Conservation (phyloP, 2,329 filamentous ascomycete genomes). For the Clarireedia homoeocarpa region DNA sequence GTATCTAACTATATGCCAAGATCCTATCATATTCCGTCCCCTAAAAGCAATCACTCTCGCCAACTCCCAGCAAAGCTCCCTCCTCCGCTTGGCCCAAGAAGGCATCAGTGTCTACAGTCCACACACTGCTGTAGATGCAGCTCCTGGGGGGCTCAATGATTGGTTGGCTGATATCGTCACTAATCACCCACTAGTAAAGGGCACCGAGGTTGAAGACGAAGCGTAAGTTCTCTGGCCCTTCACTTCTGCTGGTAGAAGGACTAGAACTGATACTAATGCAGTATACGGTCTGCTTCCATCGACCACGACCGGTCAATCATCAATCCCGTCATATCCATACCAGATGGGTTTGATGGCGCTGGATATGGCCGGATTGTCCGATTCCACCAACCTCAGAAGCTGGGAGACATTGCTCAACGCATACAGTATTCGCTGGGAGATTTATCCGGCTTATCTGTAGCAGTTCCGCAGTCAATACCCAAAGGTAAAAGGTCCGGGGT, state of each 20-base stretch:
- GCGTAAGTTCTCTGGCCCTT: conserved; percentile 1
- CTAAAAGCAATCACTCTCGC: conserved; percentile 80
- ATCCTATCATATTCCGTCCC: conserved; percentile 93
- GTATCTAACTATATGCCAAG: conserved; percentile 36
- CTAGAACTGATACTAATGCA: conserved; percentile 16
- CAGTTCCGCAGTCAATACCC: conserved; percentile 24
- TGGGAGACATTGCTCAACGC: conserved; percentile 19
- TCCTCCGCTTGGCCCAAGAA: conserved; percentile 73
- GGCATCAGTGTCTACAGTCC: conserved; percentile 95
- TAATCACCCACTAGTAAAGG: not conserved
- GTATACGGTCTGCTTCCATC: not conserved
- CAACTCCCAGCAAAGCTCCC: conserved; percentile 78
- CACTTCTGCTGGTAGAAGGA: not conserved
- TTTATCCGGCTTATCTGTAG: conserved; percentile 22
- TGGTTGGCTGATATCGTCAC: conserved; percentile 88
- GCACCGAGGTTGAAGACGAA: not conserved
- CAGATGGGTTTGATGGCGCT: conserved; percentile 22
- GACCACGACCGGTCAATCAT: conserved; percentile 20
- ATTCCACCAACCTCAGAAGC: conserved; percentile 20
- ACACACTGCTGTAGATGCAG: conserved; percentile 89
- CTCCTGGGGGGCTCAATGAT: conserved; percentile 76
- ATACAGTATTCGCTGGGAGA: conserved; percentile 19
- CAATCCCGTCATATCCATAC: conserved; percentile 19
- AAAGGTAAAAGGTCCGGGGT: conserved; percentile 14
- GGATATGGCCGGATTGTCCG: conserved; percentile 29